phyloP scores from a whole-genome alignment of 73 alveolate species.

The Paramecium octaurelia region DNA sequence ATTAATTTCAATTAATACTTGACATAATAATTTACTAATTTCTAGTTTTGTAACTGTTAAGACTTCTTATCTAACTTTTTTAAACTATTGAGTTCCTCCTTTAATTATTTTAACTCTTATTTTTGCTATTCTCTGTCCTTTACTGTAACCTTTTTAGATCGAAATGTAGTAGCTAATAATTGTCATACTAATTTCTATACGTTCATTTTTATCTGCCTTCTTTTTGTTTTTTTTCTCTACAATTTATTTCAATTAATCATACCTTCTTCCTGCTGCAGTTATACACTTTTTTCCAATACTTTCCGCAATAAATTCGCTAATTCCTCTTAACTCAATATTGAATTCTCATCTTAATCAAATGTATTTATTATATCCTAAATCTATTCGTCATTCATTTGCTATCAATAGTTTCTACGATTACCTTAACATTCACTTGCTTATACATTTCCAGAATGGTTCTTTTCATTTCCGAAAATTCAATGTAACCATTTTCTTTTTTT shows the following conservation, averaged over 20 bases:
- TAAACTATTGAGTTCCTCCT: not conserved
- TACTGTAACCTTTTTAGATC: not conserved
- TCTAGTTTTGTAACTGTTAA: not conserved
- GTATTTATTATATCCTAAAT: not conserved
- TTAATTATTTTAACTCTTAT: not conserved
- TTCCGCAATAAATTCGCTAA: not conserved
- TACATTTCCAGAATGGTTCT: not conserved
- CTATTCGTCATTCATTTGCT: not conserved
- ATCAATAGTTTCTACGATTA: not conserved
- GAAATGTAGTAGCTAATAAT: constrained; percentile 5
- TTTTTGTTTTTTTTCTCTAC: not conserved
- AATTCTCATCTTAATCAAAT: not conserved
- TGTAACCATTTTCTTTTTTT: not conserved
- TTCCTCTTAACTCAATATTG: not conserved
- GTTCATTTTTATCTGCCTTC: not conserved
- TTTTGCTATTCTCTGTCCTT: not conserved
- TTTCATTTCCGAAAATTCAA: not conserved
- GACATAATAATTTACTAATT: not conserved
- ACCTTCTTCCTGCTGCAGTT: not conserved
- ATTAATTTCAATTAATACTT: not conserved
- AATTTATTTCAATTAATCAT: not conserved
- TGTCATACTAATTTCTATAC: not conserved
- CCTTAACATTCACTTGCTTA: not conserved
- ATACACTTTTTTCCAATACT: not conserved
- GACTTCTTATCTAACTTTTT: not conserved